A percentile compares a stretch with the other conserved stretches of the same genome.
These are phyloP conservation scores for Fusarium continuum DNA, from an alignment of 2,329 filamentous ascomycete genomes.

Conservation along the genomic window DNA sequence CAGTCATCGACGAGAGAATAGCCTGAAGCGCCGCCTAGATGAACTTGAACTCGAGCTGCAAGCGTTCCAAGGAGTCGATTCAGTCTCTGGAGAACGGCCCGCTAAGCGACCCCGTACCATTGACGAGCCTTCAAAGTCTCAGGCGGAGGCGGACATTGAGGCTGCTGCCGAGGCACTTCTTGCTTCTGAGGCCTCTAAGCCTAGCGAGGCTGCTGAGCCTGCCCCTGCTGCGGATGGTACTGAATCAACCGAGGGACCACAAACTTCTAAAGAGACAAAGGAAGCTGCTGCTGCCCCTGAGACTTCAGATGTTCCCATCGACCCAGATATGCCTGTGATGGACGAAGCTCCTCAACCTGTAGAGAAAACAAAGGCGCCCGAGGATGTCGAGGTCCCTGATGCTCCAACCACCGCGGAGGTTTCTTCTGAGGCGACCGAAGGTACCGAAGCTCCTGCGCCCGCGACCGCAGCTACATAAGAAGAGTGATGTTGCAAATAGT, in stretches of 20 bases:
- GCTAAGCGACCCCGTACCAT: slow-evolving; percentile 43
- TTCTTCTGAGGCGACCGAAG: slow-evolving; percentile 11
- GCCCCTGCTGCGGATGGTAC: background rate
- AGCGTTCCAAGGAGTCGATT: slow-evolving; percentile 35
- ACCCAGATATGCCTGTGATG: slow-evolving; percentile 22
- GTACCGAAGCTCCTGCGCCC: slow-evolving; percentile 11
- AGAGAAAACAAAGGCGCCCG: slow-evolving; percentile 15
- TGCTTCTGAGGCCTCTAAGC: slow-evolving; percentile 15
- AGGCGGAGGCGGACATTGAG: slow-evolving; percentile 28
- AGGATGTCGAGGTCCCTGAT: slow-evolving; percentile 23
- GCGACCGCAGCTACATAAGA: slow-evolving; percentile 28
- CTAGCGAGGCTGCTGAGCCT: background rate
- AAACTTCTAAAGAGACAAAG: slow-evolving; percentile 7
- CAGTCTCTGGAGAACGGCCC: slow-evolving; percentile 38
- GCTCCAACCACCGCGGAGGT: slow-evolving; percentile 9
- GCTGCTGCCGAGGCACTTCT: slow-evolving; percentile 31
- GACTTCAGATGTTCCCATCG: slow-evolving; percentile 9
- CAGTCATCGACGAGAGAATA: slow-evolving; percentile 79
- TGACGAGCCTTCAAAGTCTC: slow-evolving; percentile 26
- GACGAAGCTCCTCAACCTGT: slow-evolving; percentile 3
- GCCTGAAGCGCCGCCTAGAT: slow-evolving; percentile 82
- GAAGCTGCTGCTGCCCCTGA: background rate
- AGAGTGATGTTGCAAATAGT: slow-evolving; percentile 5
- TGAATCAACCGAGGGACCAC: background rate
- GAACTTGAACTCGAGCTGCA: slow-evolving; percentile 74